Conservation (phyloP, 2,329 filamentous ascomycete species). For the Aureobasidium sp. region DNA sequence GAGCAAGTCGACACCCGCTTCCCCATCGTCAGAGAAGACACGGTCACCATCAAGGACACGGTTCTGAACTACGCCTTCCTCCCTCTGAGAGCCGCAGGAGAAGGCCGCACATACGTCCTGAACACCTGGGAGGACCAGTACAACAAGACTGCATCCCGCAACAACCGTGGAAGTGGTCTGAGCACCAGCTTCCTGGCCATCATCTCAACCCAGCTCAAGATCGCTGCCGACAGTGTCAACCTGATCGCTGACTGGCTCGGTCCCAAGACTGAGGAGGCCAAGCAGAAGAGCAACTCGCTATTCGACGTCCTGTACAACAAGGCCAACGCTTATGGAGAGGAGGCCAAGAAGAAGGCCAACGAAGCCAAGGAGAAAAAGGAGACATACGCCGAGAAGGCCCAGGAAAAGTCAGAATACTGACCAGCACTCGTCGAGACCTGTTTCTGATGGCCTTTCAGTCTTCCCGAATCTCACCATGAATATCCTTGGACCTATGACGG, state of each 20-base stretch:
- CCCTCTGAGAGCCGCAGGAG: slow-evolving; percentile 24
- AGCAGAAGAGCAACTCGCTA: slow-evolving; percentile 29
- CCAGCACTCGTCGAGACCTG: not conserved
- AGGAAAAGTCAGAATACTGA: slow-evolving; percentile 18
- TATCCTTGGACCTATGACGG: slow-evolving; percentile 12
- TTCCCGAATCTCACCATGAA: slow-evolving; percentile 1
- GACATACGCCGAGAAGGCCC: slow-evolving; percentile 23
- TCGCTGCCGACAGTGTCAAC: slow-evolving; percentile 29
- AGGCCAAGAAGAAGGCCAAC: slow-evolving; percentile 25
- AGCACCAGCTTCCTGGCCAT: slow-evolving; percentile 27
- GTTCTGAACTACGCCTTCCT: slow-evolving; percentile 60
- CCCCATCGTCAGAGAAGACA: slow-evolving; percentile 50
- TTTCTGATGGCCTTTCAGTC: slow-evolving; percentile 7
- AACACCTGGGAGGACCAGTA: slow-evolving; percentile 33
- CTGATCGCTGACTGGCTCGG: slow-evolving; percentile 28
- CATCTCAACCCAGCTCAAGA: slow-evolving; percentile 30
- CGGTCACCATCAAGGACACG: slow-evolving; percentile 48
- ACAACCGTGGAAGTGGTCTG: slow-evolving; percentile 26
- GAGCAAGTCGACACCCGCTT: slow-evolving; percentile 47
- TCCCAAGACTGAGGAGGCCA: slow-evolving; percentile 30
- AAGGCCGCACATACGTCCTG: slow-evolving; percentile 26
- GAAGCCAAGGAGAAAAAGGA: slow-evolving; percentile 24
- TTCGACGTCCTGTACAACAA: slow-evolving; percentile 25
- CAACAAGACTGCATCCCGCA: slow-evolving; percentile 30
- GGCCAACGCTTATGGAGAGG: slow-evolving; percentile 18